Percentiles rank a stretch among this genome's conserved stretches.
Evolutionary conservation across 805 yeast species (phyloP).

Genomic region (Yamadazyma nakazawae): DNA sequence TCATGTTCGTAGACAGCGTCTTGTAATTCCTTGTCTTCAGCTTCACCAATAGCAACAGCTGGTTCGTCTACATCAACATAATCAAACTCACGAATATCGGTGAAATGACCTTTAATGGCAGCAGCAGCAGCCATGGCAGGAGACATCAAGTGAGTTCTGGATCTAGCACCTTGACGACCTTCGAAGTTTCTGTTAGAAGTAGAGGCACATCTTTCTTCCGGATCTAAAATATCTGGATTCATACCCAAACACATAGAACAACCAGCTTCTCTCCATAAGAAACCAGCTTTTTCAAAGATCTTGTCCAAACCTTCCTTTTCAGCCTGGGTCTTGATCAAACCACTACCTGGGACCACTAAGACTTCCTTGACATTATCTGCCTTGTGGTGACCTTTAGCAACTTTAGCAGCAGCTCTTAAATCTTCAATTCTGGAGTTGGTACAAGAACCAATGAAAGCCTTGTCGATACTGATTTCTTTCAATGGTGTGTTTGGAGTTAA

Average conservation of each 20-base stretch:
- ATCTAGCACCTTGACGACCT: conserved; percentile 97
- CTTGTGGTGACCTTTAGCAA: conserved; percentile 84
- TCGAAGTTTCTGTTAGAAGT: conserved; percentile 98
- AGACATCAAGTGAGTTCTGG: conserved; percentile 96
- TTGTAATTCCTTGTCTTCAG: conserved; percentile 56
- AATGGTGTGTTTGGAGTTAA: conserved; percentile 79
- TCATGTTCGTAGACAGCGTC: conserved; percentile 71
- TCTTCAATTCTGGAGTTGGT: conserved; percentile 98
- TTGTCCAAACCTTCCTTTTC: conserved; percentile 93
- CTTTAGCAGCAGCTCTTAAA: conserved; percentile 90
- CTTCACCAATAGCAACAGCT: conserved; percentile 48
- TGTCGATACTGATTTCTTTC: conserved; percentile 73
- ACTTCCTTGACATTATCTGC: conserved; percentile 80
- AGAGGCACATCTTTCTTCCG: conserved; percentile 97
- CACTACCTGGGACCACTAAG: conserved; percentile 96
- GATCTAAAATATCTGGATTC: conserved; percentile 96
- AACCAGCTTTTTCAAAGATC: conserved; percentile 87
- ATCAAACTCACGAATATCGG: conserved; percentile 82
- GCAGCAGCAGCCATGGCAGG: conserved; percentile 99
- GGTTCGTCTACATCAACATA: conserved; percentile 61
- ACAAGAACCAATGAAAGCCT: conserved; percentile 97
- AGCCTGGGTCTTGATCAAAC: conserved; percentile 89
- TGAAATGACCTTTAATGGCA: conserved; percentile 83
- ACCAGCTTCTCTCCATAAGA: conserved; percentile 99
- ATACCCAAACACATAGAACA: conserved; percentile 99